Percentiles rank a stretch among this genome's conserved stretches.
phyloP scores from a whole-genome alignment of 169 alveolate species.

The Eimeria zaria region DNA sequence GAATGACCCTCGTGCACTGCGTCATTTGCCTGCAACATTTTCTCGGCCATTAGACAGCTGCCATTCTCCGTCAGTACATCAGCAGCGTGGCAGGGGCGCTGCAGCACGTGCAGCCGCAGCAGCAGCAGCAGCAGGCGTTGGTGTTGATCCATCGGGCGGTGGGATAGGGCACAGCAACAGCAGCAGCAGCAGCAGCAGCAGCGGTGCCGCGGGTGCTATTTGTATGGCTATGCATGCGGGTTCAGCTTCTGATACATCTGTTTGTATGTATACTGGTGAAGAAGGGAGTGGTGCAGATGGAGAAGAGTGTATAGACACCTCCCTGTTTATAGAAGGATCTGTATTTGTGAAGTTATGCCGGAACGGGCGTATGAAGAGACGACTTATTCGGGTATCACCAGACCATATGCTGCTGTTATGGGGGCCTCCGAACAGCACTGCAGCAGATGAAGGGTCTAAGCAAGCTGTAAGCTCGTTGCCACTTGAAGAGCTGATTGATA shows the following conservation, averaged over 20 bases:
- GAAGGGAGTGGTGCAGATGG: slow-evolving; percentile 47
- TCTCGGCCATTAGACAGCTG: slow-evolving; percentile 18
- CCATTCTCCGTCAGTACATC: background rate
- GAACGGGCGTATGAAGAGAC: slow-evolving; percentile 76
- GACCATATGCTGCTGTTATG: slow-evolving; percentile 40
- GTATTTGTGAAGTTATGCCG: slow-evolving; percentile 77
- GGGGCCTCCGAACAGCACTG: slow-evolving; percentile 53
- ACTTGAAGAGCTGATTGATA: slow-evolving; percentile 46
- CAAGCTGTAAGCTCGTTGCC: slow-evolving; percentile 42
- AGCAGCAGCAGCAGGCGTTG: background rate
- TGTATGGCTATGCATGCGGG: background rate
- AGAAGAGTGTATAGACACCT: slow-evolving; percentile 51
- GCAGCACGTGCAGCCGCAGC: background rate
- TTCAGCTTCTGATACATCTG: slow-evolving; percentile 5
- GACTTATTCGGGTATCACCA: slow-evolving; percentile 31
- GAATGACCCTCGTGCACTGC: slow-evolving; percentile 72
- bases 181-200: slow-evolving; percentile 67
- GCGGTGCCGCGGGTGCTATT: background rate
- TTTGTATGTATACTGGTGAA: background rate
- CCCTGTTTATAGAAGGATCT: slow-evolving; percentile 30
- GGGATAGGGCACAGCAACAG: background rate
- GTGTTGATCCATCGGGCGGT: background rate
- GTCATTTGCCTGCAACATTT: slow-evolving; percentile 33
- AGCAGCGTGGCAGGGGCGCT: background rate
- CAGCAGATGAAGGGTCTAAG: background rate